Evolutionary conservation across 179 eudicot species (phyloP), one percentile per base, ranked within the genome.

Genomic region (Camellia oleifera): DNA sequence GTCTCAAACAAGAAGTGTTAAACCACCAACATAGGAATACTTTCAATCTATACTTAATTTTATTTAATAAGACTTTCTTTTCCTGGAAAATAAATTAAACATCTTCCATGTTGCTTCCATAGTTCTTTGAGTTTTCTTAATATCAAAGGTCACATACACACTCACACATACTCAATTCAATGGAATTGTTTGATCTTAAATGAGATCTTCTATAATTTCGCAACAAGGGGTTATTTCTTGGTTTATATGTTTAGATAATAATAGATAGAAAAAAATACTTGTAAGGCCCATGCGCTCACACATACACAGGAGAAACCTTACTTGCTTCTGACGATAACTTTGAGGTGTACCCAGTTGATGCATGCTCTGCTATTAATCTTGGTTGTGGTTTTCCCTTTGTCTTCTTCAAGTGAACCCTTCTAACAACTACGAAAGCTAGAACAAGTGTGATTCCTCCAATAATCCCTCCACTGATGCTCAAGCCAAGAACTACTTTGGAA

Each of bases 291-390:
- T 4, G 13, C 50, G 13, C 50, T n/a, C 18, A 10, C 32, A 23
- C 3, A 17, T 17, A 20, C 46, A 15, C 10, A 18, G 4, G 20
- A 0, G 9, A 71, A 77, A 7, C 15, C 97, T 88, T 87, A 93
- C 97, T 91, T 79, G 95, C 97, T 87, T 91, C 91, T 64, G 83
- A 74, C 74, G 90, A 87, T 69, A 88, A 68, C 88, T 88, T 85
- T 0, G 88, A 61, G 4, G 95, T 87, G 80, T 86, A 74, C 42
- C 77, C 86, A 80, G 86, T 77, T 26, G 88, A 79, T 13, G 85
- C 89, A 82, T 88, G 88, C 87, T 90, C 95, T 42, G 87, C 61
- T 60, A 90, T 90, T 64, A 89, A 54, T 61, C 83, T 88, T 7
- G 90, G 85, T 63, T 66, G 85, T 75, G 91, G 84, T 69, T 79